These are phyloP conservation scores for Solanum pennellii DNA, from an alignment of 257 asterid genomes.

Conservation along the genomic window DNA sequence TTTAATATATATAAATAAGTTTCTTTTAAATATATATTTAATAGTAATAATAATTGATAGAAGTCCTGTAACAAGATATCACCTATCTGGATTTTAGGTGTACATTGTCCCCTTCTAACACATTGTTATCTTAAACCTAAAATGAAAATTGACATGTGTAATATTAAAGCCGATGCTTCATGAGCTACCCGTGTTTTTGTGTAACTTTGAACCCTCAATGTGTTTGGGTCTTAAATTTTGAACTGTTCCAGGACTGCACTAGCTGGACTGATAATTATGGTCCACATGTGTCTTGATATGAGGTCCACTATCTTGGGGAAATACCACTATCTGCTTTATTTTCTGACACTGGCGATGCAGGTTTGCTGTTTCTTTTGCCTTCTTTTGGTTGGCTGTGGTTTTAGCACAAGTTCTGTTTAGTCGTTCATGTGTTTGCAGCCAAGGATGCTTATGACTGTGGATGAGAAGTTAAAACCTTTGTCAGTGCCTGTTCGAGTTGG, in stretches of 20 bases:
- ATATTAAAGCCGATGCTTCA: not conserved
- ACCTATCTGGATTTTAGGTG: not conserved
- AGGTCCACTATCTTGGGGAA: conserved; percentile 74
- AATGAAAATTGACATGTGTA: not conserved
- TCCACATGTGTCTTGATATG: conserved; percentile 66
- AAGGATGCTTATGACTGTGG: conserved; percentile 91
- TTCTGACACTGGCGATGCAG: conserved; percentile 92
- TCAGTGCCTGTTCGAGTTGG: conserved; percentile 95
- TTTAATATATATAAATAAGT: not conserved
- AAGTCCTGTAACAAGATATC: not conserved
- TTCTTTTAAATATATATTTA: no score
- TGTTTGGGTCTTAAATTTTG: not conserved
- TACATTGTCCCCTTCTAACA: not conserved
- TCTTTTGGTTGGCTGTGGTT: not conserved
- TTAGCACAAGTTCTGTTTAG: not conserved
- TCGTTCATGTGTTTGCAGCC: conserved; percentile 33
- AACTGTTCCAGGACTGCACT: conserved; percentile 40
- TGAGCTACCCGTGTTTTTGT: not conserved
- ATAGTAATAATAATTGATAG: not conserved
- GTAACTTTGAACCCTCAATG: not conserved
- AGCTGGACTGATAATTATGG: conserved; percentile 50
- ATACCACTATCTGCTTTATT: conserved; percentile 77
- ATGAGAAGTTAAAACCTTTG: conserved; percentile 75
- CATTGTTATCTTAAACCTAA: not conserved
- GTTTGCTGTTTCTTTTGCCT: conserved; percentile 13